These are phyloP conservation scores for Pythium plurisporium DNA, from an alignment of 352 stramenopile species.

Conservation along the genomic window DNA sequence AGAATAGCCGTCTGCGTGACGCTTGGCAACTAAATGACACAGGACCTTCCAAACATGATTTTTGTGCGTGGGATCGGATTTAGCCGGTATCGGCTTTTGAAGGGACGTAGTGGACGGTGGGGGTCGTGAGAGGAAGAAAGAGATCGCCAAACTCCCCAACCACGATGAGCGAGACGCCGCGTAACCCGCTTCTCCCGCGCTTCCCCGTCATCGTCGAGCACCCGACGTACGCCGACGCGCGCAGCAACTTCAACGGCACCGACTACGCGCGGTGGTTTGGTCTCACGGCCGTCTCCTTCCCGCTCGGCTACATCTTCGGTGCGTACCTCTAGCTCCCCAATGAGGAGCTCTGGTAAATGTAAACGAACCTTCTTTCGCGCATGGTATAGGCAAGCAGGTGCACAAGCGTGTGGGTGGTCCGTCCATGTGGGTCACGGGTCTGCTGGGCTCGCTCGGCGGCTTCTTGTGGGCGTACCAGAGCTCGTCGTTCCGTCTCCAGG, in stretches of 20 bases:
- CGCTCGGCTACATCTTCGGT: slow-evolving; percentile 76
- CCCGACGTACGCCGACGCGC: slow-evolving; percentile 68
- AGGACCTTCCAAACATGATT: background rate
- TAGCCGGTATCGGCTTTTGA: background rate
- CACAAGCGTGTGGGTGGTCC: slow-evolving; percentile 56
- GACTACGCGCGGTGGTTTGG: slow-evolving; percentile 66
- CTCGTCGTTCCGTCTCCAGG: slow-evolving; percentile 75
- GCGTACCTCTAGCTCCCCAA: slow-evolving; percentile 6
- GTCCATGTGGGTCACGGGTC: slow-evolving; percentile 71
- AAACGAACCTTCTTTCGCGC: background rate
- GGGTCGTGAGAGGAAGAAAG: slow-evolving; percentile 3
- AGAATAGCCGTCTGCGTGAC: slow-evolving; percentile 16
- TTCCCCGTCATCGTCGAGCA: slow-evolving; percentile 81
- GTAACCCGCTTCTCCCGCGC: slow-evolving; percentile 51
- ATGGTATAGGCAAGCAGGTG: slow-evolving; percentile 44
- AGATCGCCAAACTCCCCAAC: background rate
- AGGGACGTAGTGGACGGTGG: slow-evolving; percentile 7
- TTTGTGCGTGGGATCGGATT: background rate
- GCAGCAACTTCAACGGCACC: slow-evolving; percentile 53
- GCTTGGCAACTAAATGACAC: slow-evolving; percentile 13
- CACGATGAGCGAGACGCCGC: slow-evolving; percentile 49
- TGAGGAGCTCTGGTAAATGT: background rate
- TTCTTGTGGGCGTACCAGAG: slow-evolving; percentile 82
- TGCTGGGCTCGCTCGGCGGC: slow-evolving; percentile 69
- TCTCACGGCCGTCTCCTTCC: slow-evolving; percentile 63